Evolutionary conservation across 805 yeast species (phyloP).

Genomic region (Candida hungchunana): DNA sequence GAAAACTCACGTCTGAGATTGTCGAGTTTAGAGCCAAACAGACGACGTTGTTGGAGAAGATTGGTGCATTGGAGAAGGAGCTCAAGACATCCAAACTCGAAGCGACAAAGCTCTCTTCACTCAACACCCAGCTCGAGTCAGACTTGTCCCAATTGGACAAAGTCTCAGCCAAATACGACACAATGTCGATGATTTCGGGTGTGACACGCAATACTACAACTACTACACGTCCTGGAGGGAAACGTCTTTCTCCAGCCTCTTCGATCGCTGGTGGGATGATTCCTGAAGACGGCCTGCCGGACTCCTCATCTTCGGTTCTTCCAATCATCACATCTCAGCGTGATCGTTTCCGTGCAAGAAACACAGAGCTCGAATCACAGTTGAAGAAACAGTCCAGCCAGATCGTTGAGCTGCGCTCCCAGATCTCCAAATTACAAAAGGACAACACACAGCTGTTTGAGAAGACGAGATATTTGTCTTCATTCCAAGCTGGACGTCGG

Average conservation of each 20-base stretch:
- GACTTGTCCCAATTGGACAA: conserved; percentile 55
- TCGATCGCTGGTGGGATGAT: conserved; percentile 43
- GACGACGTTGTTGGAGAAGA: conserved; percentile 39
- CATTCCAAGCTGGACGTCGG: conserved; percentile 32
- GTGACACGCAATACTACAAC: conserved; percentile 20
- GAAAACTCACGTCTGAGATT: conserved; percentile 64
- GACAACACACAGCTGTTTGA: conserved; percentile 83
- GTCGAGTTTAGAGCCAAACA: conserved; percentile 61
- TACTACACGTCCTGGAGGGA: conserved; percentile 22
- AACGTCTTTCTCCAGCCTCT: conserved; percentile 47
- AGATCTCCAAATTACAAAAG: conserved; percentile 55
- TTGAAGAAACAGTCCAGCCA: conserved; percentile 51
- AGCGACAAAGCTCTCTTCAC: conserved; percentile 36
- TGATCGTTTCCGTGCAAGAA: conserved; percentile 84
- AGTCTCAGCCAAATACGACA: conserved; percentile 38
- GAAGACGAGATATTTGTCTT: conserved; percentile 62
- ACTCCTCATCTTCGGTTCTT: conserved; percentile 49
- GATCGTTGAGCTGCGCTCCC: conserved; percentile 59
- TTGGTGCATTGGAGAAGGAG: conserved; percentile 37
- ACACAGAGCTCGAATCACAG: conserved; percentile 81
- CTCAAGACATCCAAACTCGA: conserved; percentile 34
- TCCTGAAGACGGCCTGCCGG: conserved; percentile 26
- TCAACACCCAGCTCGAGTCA: conserved; percentile 63
- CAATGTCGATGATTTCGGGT: conserved; percentile 66
- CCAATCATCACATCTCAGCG: conserved; percentile 93